A percentile compares a stretch with the other conserved stretches of the same genome.
Evolutionary conservation across 768 basidiomycete species (phyloP).

Genomic region (Cyclocybe aegerita): DNA sequence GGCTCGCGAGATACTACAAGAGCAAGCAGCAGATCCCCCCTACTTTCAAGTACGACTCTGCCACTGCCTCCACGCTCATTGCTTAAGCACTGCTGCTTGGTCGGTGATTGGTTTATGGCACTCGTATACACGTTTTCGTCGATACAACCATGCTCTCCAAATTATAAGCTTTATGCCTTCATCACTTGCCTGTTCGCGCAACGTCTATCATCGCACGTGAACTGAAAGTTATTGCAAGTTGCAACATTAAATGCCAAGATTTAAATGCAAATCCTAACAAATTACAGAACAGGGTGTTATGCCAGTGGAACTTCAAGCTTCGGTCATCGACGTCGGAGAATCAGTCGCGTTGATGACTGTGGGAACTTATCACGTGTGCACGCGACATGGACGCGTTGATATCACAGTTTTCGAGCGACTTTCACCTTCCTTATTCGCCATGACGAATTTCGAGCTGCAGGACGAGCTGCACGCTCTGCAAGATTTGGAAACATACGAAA

Average conservation of each 20-base stretch:
- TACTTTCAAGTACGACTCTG: conserved; percentile 98
- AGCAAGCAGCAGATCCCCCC: conserved; percentile 96
- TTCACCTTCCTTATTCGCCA: conserved; percentile 2
- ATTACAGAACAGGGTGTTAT: too few species aligned
- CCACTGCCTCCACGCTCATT: conserved; percentile 89
- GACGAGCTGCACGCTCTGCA: conserved; percentile 71
- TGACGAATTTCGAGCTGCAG: conserved; percentile 68
- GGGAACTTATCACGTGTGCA: neutral
- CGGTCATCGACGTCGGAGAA: too few species aligned
- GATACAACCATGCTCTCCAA: too few species aligned
- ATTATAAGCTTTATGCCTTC: too few species aligned
- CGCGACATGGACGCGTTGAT: conserved; percentile 8
- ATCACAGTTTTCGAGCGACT: neutral
- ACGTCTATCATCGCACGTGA: too few species aligned
- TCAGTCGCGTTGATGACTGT: neutral
- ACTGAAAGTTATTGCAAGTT: too few species aligned
- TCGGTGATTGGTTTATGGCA: neutral
- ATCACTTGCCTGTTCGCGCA: too few species aligned
- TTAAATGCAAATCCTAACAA: too few species aligned
- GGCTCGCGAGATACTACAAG: conserved; percentile 97
- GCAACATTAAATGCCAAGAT: too few species aligned
- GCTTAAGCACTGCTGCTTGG: conserved; percentile 41
- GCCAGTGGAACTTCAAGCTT: too few species aligned
- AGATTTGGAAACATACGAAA: conserved; percentile 60
- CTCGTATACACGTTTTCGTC: too few species aligned